These are phyloP conservation scores for Microsporum canis DNA, from an alignment of 2,329 filamentous ascomycete genomes.

Conservation along the genomic window DNA sequence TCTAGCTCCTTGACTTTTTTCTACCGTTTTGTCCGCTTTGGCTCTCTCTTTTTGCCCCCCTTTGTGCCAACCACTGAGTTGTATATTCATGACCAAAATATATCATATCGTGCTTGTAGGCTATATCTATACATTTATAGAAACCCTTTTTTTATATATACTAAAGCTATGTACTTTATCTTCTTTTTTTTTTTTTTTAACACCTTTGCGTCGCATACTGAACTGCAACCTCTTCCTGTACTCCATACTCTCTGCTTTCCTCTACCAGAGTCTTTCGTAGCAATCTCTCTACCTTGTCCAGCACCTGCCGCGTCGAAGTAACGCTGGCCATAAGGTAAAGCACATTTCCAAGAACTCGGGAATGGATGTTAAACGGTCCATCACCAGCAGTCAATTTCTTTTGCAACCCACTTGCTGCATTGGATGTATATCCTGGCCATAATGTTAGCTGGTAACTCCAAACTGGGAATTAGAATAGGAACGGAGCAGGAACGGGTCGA, in stretches of 20 bases:
- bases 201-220: not conserved
- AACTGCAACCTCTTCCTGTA: not conserved
- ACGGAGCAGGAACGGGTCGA: slow-evolving; percentile 12
- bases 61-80: not conserved
- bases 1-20: not conserved
- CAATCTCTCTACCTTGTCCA: slow-evolving; percentile 32
- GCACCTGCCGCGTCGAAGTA: slow-evolving; percentile 35
- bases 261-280: slow-evolving; percentile 27
- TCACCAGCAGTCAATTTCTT: slow-evolving; percentile 35
- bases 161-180: not conserved
- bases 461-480: not conserved
- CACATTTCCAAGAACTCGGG: slow-evolving; percentile 49
- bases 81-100: slow-evolving; percentile 2
- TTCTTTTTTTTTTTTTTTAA: not conserved
- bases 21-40: not conserved
- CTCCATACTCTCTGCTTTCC: not conserved
- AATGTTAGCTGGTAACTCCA: slow-evolving; percentile 5
- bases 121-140: slow-evolving; percentile 2
- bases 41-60: not conserved
- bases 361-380: slow-evolving; percentile 41
- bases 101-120: not conserved
- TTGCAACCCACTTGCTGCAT: slow-evolving; percentile 43
- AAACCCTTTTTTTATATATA: not conserved
- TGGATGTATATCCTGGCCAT: slow-evolving; percentile 44
- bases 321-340: slow-evolving; percentile 51